Conservation (phyloP, 2,329 filamentous ascomycete genomes). For the Zymoseptoria crescenta region DNA sequence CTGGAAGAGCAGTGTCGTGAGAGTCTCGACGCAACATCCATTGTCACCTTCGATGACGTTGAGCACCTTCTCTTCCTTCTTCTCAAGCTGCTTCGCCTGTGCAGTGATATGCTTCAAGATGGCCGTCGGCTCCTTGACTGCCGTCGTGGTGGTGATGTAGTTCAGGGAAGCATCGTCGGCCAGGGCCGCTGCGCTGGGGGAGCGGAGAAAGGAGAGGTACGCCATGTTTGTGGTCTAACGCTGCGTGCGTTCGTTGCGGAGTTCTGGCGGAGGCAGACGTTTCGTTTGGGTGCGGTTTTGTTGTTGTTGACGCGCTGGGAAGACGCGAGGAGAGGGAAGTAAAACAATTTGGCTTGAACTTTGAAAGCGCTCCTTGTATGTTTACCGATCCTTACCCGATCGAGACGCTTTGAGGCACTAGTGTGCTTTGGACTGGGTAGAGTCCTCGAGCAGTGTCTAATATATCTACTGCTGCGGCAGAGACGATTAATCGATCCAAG, state of each 20-base stretch:
- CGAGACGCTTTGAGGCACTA: no score
- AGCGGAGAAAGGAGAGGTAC: conserved; percentile 41
- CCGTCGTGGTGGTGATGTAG: conserved; percentile 84
- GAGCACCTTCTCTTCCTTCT: conserved; percentile 72
- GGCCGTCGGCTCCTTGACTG: conserved; percentile 60
- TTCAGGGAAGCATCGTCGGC: conserved; percentile 47
- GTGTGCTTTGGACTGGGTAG: no score
- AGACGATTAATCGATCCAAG: no score
- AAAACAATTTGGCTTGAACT: neutral
- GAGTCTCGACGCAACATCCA: conserved; percentile 67
- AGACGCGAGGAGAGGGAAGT: neutral
- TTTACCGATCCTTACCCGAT: neutral
- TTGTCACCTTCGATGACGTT: conserved; percentile 63
- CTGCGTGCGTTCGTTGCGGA: neutral
- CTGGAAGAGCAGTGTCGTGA: conserved; percentile 75
- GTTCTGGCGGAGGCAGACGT: neutral
- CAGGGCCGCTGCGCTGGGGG: conserved; percentile 36
- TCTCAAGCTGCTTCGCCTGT: conserved; percentile 67
- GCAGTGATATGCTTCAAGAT: conserved; percentile 75
- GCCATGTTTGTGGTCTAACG: neutral
- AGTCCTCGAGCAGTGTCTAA: no score
- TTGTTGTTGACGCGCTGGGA: neutral
- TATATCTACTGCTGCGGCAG: no score
- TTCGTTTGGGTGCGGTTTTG: neutral
- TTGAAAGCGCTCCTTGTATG: neutral